These are phyloP conservation scores for Thermomucor indicae-seudaticae DNA, from an alignment of 371 early-diverging fungal genomes.

Conservation along the genomic window DNA sequence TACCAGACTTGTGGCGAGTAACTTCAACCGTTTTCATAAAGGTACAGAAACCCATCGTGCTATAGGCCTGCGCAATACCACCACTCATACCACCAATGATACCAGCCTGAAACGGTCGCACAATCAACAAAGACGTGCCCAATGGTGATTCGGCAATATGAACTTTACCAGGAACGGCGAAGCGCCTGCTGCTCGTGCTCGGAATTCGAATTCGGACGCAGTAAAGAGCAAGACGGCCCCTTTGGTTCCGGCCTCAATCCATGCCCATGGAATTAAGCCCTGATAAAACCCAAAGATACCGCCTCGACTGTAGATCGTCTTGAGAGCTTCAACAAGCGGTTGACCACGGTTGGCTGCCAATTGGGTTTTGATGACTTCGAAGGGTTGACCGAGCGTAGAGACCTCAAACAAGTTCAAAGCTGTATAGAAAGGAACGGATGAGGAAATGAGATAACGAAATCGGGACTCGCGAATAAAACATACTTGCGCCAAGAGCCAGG, in stretches of 20 bases:
- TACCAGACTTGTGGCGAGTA: constrained; percentile 86
- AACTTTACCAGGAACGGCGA: constrained; percentile 51
- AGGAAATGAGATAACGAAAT: background rate
- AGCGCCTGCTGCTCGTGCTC: constrained; percentile 49
- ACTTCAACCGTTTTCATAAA: constrained; percentile 99
- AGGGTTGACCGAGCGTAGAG: constrained; percentile 87
- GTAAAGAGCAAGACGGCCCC: constrained; percentile 94
- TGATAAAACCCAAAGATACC: constrained; percentile 82
- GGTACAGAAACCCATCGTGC: constrained; percentile 98
- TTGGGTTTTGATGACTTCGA: constrained; percentile 89
- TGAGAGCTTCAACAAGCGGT: constrained; percentile 56
- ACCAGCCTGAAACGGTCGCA: constrained; percentile 56
- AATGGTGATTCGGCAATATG: background rate
- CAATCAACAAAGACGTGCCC: background rate
- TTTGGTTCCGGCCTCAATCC: constrained; percentile 92
- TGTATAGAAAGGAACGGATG: too few relatives aligned
- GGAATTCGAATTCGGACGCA: constrained; percentile 90
- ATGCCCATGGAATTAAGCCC: constrained; percentile 84
- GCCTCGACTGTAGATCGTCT: constrained; percentile 71
- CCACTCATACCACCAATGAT: constrained; percentile 92
- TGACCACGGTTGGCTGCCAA: constrained; percentile 84
- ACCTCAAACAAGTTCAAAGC: constrained; percentile 79
- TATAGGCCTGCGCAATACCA: constrained; percentile 89
- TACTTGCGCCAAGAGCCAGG: constrained; percentile 55
- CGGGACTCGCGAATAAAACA: background rate